Conservation (phyloP, 202 grass and related monocot genomes). For the Thinopyrum obtusiflorum region DNA sequence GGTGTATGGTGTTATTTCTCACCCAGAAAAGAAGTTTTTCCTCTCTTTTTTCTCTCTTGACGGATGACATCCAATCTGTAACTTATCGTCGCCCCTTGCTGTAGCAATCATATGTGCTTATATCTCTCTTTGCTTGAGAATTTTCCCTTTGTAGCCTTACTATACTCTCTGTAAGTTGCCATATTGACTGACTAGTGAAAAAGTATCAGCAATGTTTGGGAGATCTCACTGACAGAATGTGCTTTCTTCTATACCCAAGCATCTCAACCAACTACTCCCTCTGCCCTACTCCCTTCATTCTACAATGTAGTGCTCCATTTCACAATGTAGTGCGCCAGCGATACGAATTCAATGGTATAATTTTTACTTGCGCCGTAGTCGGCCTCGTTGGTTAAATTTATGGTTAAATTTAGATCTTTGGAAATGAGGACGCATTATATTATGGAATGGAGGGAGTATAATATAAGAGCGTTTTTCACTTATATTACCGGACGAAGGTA, state of each 20-base stretch:
- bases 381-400: too few relatives aligned
- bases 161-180: background rate
- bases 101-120: slow-evolving; percentile 27
- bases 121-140: background rate
- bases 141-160: slow-evolving; percentile 20
- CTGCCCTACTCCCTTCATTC: too few relatives aligned
- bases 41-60: slow-evolving; percentile 9
- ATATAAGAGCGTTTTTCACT: too few relatives aligned
- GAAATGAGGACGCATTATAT: too few relatives aligned
- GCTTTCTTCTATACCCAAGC: background rate
- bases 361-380: too few relatives aligned
- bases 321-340: too few relatives aligned
- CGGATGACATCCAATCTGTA: slow-evolving; percentile 23
- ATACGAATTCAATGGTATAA: too few relatives aligned
- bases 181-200: slow-evolving; percentile 29
- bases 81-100: slow-evolving; percentile 13
- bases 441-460: too few relatives aligned
- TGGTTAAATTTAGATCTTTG: too few relatives aligned
- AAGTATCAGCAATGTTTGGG: background rate
- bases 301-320: too few relatives aligned
- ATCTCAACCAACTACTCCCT: background rate
- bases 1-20: slow-evolving; percentile 22
- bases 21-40: slow-evolving; percentile 24
- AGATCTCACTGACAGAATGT: background rate
- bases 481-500: too few relatives aligned